Base-by-base conservation (phyloP, 140 eudicot species). In the Stevia rebaudiana region DNA sequence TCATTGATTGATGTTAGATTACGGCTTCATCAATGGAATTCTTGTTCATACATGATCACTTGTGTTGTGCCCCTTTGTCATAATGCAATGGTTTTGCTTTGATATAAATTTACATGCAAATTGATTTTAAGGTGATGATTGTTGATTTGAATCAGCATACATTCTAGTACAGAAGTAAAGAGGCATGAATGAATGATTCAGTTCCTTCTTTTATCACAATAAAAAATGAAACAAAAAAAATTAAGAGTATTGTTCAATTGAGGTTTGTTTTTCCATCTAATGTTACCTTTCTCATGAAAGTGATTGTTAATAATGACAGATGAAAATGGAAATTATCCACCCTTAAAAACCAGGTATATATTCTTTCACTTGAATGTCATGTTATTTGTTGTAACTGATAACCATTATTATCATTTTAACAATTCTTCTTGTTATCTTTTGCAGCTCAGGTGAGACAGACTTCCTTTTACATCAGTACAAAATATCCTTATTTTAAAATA, bases 361-460 rank as follows among this genome's bases (percentile, higher is more conserved):
- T 63, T 50, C 43, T 71, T 37, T 18, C 46, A 39, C 52, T 56
- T 48, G 41, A 35, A 55, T 47, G 24, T 4, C 54, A 30, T 68
- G 15, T 8, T 22, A 47, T 47, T 19, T 47, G 11, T 18, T 47
- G 54, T 18, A 17, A 9, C 19, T 25, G 16, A 6, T 11, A 22
- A 52, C 28, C 22, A 23, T 17, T 56, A 40, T 11, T 23, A 50
- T 61, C 19, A 62, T 54, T 57, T 49, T 62, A 73, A 73, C 82
- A 74, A 30, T 42, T 62, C 55, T 11, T 42, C 59, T 11, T 30
- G 24, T 12, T n/a, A 49, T 62, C 61, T 56, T 71, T 74, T 80
- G 84, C 95, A 86, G 95, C 83, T 61, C 82, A 82, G 89, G 95
- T 82, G 78, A 53, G 78, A 53, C 68, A 56, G 59, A 53, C 31